Evolutionary conservation across 2,329 filamentous ascomycete genomes (phyloP).

Genomic region (Pseudogymnoascus sp.): DNA sequence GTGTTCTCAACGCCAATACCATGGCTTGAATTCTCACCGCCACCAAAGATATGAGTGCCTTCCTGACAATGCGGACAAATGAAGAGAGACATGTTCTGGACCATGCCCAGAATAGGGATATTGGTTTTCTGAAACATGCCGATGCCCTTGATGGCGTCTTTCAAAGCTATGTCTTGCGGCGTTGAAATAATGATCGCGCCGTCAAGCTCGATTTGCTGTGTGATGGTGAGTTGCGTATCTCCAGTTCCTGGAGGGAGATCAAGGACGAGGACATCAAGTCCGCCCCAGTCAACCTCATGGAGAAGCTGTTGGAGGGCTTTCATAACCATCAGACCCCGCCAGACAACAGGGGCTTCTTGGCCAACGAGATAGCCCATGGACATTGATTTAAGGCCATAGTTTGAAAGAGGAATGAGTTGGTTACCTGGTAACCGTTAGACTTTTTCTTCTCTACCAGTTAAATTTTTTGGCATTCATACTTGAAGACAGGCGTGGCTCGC

Average conservation of each 20-base stretch:
- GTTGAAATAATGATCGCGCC: constrained; percentile 85
- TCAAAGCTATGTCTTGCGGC: constrained; percentile 84
- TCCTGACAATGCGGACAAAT: constrained; percentile 68
- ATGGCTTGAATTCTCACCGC: constrained; percentile 31
- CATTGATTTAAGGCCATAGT: constrained; percentile 97
- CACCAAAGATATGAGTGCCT: constrained; percentile 68
- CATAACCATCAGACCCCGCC: constrained; percentile 95
- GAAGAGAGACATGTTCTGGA: constrained; percentile 88
- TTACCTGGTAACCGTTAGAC: constrained; percentile 47
- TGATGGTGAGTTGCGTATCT: constrained; percentile 93
- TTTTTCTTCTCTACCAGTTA: not conserved
- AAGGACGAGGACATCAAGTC: constrained; percentile 78
- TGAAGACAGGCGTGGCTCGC: constrained; percentile 66
- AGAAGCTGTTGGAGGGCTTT: constrained; percentile 93
- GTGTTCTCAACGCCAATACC: constrained; percentile 54
- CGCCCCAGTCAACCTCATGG: constrained; percentile 90
- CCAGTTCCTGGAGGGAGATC: constrained; percentile 92
- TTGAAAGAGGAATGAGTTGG: constrained; percentile 77
- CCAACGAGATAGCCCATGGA: constrained; percentile 92
- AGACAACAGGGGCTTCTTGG: constrained; percentile 76
- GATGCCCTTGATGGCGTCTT: constrained; percentile 85
- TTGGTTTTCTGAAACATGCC: constrained; percentile 86
- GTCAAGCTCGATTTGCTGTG: constrained; percentile 84
- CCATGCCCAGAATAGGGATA: constrained; percentile 74
- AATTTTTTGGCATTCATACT: constrained; percentile 43